These are phyloP conservation scores for Didymella pinodella DNA, from an alignment of 2,329 filamentous ascomycete genomes.

Conservation along the genomic window DNA sequence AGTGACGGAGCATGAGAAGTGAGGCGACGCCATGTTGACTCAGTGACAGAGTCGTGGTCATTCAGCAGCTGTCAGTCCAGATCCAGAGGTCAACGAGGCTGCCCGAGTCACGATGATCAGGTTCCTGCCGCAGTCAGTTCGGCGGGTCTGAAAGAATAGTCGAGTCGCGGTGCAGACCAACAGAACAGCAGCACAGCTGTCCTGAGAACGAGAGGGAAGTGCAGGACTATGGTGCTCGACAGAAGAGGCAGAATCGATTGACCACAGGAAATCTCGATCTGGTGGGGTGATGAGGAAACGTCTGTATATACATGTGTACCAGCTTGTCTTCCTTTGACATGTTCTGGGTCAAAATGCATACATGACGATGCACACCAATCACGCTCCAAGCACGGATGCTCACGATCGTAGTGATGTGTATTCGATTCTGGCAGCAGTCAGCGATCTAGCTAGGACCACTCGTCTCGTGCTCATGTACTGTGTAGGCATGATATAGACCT, in stretches of 20 bases:
- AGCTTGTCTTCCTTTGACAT: background rate
- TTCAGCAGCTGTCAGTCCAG: background rate
- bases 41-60: background rate
- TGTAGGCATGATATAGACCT: constrained; percentile 13
- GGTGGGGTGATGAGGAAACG: background rate
- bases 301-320: background rate
- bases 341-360: background rate
- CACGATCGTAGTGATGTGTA: background rate
- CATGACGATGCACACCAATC: background rate
- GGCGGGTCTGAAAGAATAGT: background rate
- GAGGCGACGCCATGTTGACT: constrained; percentile 5
- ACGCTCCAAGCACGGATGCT: background rate
- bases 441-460: background rate
- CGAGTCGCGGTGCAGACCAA: background rate
- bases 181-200: background rate
- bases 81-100: background rate
- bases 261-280: background rate
- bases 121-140: background rate
- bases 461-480: background rate
- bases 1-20: constrained; percentile 32
- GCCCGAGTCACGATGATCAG: background rate
- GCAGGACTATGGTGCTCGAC: background rate
- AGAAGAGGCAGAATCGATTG: background rate
- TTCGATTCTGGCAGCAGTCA: background rate
- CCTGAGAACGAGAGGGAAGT: background rate